Evolutionary conservation across 305 asterid species (phyloP), one percentile per base, ranked within the genome.

Genomic region (Fraxinus sp.): DNA sequence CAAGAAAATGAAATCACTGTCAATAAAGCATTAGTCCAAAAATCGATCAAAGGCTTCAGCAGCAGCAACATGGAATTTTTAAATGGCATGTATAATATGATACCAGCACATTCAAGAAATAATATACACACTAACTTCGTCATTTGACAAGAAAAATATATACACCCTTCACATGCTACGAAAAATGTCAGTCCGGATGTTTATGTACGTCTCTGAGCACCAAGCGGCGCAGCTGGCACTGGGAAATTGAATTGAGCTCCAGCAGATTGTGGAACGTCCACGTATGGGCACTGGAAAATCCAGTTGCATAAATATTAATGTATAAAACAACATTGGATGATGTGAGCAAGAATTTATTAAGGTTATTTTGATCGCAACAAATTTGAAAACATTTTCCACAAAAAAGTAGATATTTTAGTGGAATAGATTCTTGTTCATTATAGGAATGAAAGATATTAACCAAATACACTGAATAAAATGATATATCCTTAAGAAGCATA

Each of bases 161-260:
- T 30, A 71, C 86, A 77, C 36, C 37, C 6, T 35, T 72, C 84
- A 78, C 71, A 84, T 46, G 66, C 83, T 66, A 26, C 52, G 8
- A 41, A 62, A 37, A 68, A 49, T 22, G 20, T 30, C 79, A 36
- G 11, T 52, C 82, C 26, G 70, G 71, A 32, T 77, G 83, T 83
- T 89, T 86, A 90, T 62, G 81, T 86, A 83, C 86, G 93, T 85
- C 88, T 92, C 84, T 91, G 94, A 79, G 94, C 95, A 81, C 98
- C 99, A 0, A 95, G 98, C 43, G 98, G 99, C 64, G 98, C 98
- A 73, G 96, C 87, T 78, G 99, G 99, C 95, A 89, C 89, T 41
- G 99, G 99, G 75, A 93, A 92, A 83, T 86, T 86, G 82, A 80
- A 83, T 79, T 89, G 86, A 71, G 85, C 84, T 79, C 93, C 93